phyloP scores from a whole-genome alignment of 129 eudicot genomes.

The Solidago caesia region DNA sequence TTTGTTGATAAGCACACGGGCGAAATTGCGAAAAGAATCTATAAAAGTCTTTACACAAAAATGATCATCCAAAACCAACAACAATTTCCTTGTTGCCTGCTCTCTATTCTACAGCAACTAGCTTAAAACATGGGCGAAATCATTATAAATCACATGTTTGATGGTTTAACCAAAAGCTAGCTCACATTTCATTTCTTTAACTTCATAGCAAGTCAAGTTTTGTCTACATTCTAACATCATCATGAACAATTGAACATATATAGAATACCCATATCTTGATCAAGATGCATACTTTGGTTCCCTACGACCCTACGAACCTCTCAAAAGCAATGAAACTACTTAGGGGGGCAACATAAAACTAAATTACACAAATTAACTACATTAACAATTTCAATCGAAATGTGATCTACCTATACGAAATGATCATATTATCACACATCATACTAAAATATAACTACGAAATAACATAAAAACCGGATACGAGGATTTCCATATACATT shows the following conservation, averaged over 20 bases:
- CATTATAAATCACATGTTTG: neutral
- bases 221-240: neutral
- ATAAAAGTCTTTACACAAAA: no score
- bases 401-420: neutral
- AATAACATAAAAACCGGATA: constrained; percentile 40
- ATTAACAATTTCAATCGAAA: no score
- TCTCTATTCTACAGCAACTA: neutral
- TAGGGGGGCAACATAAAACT: no score
- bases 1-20: no score
- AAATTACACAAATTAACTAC: no score
- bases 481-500: constrained; percentile 89
- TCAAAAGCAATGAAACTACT: no score
- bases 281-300: no score
- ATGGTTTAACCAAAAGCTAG: neutral
- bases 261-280: no score
- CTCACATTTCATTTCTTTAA: neutral
- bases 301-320: no score
- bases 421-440: neutral
- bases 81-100: neutral
- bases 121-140: neutral
- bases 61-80: neutral
- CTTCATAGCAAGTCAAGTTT: neutral
- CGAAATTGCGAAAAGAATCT: no score
- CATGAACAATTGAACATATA: neutral
- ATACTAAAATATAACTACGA: neutral